These are phyloP conservation scores for Periconia sp. DNA, from an alignment of 2,329 filamentous ascomycete genomes.

Conservation along the genomic window DNA sequence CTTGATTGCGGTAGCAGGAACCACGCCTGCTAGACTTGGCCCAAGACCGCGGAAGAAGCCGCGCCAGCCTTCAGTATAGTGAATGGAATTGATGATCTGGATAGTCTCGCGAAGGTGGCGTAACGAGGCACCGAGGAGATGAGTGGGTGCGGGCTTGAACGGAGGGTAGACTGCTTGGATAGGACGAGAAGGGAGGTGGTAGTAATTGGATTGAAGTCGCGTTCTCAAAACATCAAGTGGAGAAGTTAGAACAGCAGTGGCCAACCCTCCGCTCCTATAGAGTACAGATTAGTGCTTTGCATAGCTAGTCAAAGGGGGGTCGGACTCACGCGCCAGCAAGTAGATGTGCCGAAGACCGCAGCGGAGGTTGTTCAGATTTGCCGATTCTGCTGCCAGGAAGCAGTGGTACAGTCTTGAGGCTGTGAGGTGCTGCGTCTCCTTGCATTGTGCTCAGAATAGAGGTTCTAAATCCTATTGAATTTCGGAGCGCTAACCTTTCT, in stretches of 20 bases:
- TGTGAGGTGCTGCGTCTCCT: constrained; percentile 4
- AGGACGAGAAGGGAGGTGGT: constrained; percentile 2
- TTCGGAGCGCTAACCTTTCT: background rate
- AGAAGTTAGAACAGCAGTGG: constrained; percentile 8
- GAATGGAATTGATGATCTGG: constrained; percentile 44
- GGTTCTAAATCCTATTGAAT: background rate
- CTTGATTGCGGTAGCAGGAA: constrained; percentile 48
- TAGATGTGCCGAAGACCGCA: constrained; percentile 3
- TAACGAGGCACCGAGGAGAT: constrained; percentile 1
- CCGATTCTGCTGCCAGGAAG: constrained; percentile 1
- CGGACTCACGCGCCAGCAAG: constrained; percentile 4
- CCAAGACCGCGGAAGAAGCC: constrained; percentile 46
- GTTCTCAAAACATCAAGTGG: constrained; percentile 9
- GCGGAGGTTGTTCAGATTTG: constrained; percentile 2
- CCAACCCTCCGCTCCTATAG: constrained; percentile 7
- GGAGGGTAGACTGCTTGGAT: background rate
- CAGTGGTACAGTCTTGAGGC: constrained; percentile 5
- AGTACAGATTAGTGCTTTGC: constrained; percentile 4
- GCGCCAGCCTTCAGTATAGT: constrained; percentile 46
- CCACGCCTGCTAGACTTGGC: constrained; percentile 47
- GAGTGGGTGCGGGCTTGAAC: background rate
- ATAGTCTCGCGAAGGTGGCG: constrained; percentile 37
- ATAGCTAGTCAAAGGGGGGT: background rate
- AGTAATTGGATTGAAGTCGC: constrained; percentile 9
- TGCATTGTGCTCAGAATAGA: constrained; percentile 2